Evolutionary conservation across 352 stramenopile genomes (phyloP), one percentile per base, ranked within the genome.

Genomic region (Plasmopara muralis): DNA sequence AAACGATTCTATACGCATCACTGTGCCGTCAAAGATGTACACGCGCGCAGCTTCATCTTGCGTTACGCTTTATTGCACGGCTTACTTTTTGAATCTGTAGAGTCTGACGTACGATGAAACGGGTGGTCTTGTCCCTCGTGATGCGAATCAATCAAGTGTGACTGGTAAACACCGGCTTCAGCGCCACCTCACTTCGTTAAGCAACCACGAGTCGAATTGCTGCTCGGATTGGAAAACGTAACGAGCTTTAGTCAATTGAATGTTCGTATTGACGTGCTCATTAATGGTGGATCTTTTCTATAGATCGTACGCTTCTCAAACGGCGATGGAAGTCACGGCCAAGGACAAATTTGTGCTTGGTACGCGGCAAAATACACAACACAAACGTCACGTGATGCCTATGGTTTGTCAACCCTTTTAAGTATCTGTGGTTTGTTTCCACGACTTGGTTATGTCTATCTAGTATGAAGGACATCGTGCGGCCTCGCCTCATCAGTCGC

Each of bases 141-240:
- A 60, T 0, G 50, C 62, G 13, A 31, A 59, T 5, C 60, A 15
- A 9, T 43, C 57, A 7, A 64, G 43, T 50, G 49, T 8, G 45
- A 68, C 49, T 48, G 56, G 77, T 28, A 82, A 74, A 54, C 83
- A 76, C 12, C 54, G 86, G 8, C 86, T 86, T 49, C 75, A 88
- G 37, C 62, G 63, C 13, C 64, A 81, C 30, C 70, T 83, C 16
- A 47, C 70, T 2, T 59, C 64, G 6, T 48, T 46, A 2, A 60
- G 56, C 4, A 75, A 84, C 57, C 67, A 55, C 20, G 20, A 25
- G 20, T 25, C 20, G 20, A 45, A 69, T 31, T 81, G 58, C 25
- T 72, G 64, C 45, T 68, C 43, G 18, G 60, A 83, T 48, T 91
- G 80, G 77, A 91, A 89, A 50, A 83, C 77, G 77, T 90, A 70